Evolutionary conservation across 768 basidiomycete species (phyloP).

Genomic region (Podaxis rugospora): DNA sequence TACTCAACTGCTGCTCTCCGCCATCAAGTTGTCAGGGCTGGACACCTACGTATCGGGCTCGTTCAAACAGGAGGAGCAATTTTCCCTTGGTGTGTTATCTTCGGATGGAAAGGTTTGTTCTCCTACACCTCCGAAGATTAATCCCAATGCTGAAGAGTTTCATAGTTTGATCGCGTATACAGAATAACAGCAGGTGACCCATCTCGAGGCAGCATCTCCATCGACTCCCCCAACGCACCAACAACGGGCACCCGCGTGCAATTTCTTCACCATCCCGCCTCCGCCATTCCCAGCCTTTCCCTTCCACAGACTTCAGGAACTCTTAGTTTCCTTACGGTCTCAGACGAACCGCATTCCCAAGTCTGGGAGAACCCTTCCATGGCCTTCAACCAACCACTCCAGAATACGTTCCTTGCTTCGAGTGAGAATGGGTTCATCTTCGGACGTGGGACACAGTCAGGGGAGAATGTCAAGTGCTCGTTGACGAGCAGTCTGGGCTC

Average conservation of each 20-base stretch:
- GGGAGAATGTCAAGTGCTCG: constrained; percentile 6
- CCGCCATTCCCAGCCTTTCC: constrained; percentile 11
- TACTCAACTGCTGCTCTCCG: constrained; percentile 50
- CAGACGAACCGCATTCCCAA: constrained; percentile 8
- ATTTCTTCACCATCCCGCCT: constrained; percentile 36
- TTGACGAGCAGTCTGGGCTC: constrained; percentile 1
- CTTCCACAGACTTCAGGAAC: not conserved
- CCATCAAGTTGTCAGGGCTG: constrained; percentile 36
- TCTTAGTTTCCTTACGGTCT: constrained; percentile 15
- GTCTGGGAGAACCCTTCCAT: not conserved
- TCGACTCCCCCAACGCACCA: constrained; percentile 52
- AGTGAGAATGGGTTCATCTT: constrained; percentile 55
- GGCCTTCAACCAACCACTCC: constrained; percentile 15
- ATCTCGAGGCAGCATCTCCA: constrained; percentile 57
- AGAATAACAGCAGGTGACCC: constrained; percentile 70
- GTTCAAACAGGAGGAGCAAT: constrained; percentile 51
- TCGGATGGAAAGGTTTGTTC: constrained; percentile 24
- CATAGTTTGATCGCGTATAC: constrained; percentile 43
- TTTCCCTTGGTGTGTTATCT: constrained; percentile 47
- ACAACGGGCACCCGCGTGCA: constrained; percentile 45
- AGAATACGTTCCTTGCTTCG: constrained; percentile 36
- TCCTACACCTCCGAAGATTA: not conserved
- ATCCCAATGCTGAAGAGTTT: not conserved
- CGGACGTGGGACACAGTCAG: not conserved
- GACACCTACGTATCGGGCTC: constrained; percentile 16